Evolutionary conservation across 805 yeast genomes (phyloP).

Genomic region (Kluyveromyces wickerhamii): DNA sequence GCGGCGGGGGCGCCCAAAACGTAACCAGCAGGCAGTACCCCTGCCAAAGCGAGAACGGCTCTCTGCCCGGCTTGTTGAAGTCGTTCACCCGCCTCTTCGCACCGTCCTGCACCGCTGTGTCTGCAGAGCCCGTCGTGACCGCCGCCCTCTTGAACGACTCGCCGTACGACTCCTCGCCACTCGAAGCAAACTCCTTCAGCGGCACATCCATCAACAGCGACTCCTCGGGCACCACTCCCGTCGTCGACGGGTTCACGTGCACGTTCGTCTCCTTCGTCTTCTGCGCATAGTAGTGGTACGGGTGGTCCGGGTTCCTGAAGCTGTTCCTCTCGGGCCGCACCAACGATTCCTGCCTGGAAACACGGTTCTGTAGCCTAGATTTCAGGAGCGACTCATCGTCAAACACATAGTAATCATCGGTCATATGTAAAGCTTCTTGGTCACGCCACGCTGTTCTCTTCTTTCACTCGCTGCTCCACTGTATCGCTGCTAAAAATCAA

Average conservation of each 20-base stretch:
- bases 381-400: conserved; percentile 32
- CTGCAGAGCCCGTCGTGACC: neutral
- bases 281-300: conserved; percentile 70
- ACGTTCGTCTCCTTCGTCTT: conserved; percentile 62
- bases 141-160: neutral
- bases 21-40: conserved; percentile 73
- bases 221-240: conserved; percentile 56
- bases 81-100: neutral
- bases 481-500: no score
- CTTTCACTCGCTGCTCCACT: no score
- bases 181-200: conserved; percentile 6
- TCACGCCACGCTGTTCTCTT: no score
- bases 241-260: conserved; percentile 57
- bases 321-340: conserved; percentile 80
- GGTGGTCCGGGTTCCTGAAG: conserved; percentile 55
- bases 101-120: neutral
- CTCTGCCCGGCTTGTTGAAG: neutral
- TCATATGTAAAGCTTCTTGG: neutral
- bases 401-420: conserved; percentile 16
- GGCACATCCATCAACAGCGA: conserved; percentile 6
- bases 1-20: conserved; percentile 84
- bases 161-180: neutral
- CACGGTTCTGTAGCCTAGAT: conserved; percentile 12
- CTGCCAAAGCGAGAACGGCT: conserved; percentile 52
- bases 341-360: conserved; percentile 44